Evolutionary conservation across 805 yeast species (phyloP).

Genomic region (Pichia rugopelliculosa): DNA sequence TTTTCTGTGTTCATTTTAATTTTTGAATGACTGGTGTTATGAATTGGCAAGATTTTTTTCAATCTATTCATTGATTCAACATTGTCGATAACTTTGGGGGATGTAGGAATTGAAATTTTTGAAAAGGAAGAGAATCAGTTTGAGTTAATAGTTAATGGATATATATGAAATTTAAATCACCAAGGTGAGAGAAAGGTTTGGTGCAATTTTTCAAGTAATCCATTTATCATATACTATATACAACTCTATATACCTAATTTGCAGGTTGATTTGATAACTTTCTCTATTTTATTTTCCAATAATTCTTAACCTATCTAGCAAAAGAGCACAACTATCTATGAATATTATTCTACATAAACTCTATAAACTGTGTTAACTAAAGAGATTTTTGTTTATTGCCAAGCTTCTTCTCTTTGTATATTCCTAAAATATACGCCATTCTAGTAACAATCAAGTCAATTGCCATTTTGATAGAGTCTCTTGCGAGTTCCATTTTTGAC

Average conservation of each 20-base stretch:
- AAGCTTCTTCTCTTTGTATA: conserved; percentile 39
- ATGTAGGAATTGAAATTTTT: neutral
- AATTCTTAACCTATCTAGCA: neutral
- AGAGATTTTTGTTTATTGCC: neutral
- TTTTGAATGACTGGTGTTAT: neutral
- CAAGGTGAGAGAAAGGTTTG: no score
- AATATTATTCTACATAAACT: neutral
- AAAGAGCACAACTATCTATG: no score
- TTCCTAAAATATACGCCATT: conserved; percentile 77
- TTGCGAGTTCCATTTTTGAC: conserved; percentile 84
- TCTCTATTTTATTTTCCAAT: no score
- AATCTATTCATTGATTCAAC: neutral
- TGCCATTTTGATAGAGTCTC: conserved; percentile 90
- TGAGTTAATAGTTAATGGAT: no score
- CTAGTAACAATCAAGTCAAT: conserved; percentile 86
- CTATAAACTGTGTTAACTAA: neutral
- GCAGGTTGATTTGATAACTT: no score
- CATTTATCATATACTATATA: no score
- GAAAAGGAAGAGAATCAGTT: no score
- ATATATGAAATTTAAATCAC: neutral
- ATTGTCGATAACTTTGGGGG: neutral
- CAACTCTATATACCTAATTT: no score
- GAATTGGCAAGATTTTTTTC: neutral
- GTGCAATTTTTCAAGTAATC: no score
- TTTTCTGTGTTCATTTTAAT: neutral